phyloP scores from a whole-genome alignment of 768 basidiomycete species.

The Kwoniella pini region DNA sequence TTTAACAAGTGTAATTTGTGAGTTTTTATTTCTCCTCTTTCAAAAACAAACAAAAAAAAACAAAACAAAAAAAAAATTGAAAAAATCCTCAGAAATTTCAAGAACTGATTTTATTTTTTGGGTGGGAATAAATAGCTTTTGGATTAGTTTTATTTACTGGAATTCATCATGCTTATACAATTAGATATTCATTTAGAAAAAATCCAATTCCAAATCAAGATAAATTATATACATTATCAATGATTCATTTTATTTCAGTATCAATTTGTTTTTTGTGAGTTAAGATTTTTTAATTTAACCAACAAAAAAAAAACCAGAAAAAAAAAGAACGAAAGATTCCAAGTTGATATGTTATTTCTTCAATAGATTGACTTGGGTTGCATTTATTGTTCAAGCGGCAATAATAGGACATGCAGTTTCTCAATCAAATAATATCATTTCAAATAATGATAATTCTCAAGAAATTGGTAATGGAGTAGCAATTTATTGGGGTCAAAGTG shows the following conservation, averaged over 20 bases:
- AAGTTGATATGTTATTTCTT: too few species aligned
- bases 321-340: too few species aligned
- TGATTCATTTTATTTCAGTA: conserved; percentile 42
- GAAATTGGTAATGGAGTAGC: conserved; percentile 25
- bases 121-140: conserved; percentile 41
- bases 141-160: conserved; percentile 32
- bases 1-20: conserved; percentile 31
- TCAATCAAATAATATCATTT: conserved; percentile 17
- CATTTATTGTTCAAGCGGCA: conserved; percentile 45
- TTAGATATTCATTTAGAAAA: conserved; percentile 38
- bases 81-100: too few species aligned
- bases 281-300: too few species aligned
- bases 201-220: conserved; percentile 37
- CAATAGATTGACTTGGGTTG: conserved; percentile 47
- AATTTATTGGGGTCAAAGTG: conserved; percentile 39
- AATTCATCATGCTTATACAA: conserved; percentile 37
- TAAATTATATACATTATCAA: conserved; percentile 35
- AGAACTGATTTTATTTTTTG: too few species aligned
- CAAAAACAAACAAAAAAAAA: too few species aligned
- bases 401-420: conserved; percentile 36
- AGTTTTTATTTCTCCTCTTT: too few species aligned
- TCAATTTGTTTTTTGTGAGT: conserved; percentile 38
- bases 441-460: not conserved
- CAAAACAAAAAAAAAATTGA: too few species aligned
- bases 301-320: too few species aligned